Base-by-base conservation (phyloP, 202 grass and related monocot species). In the Thinopyrum obtusiflorum region DNA sequence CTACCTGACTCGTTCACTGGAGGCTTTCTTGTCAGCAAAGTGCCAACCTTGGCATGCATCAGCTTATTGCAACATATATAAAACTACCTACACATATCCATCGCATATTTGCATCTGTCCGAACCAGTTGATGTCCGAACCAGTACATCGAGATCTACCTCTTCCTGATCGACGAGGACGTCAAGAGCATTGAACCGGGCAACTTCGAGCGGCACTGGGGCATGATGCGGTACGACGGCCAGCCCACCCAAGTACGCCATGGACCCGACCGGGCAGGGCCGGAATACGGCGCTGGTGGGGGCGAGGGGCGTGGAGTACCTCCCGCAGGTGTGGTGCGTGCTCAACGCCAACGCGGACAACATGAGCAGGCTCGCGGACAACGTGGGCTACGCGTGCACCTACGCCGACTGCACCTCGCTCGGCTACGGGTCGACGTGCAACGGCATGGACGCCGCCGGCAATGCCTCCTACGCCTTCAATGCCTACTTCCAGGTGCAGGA, bases 151-250 rank as follows among this genome's bases (percentile, higher is more conserved):
- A n/a, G n/a, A n/a, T n/a, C n/a, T n/a, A n/a, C n/a, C n/a, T n/a
- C n/a, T n/a, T n/a, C 78, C 79, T 98, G 21, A n/a, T n/a, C n/a
- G 95, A 98, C 62, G 95, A 98, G 86, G 95, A 98, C 32, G 11
- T 80, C 25, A 98, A 98, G 72, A 98, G 95, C 83, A 89, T 98
- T 2, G 92, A 87, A 9, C 95, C 93, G 1, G 95, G 95, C 32
- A 82, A 61, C 70, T 98, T 98, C 78, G 95, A 98, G 89, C 92
- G 95, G 2, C 95, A 98, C 35, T 98, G 95, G 95, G 95, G 95
- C 49, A 80, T 98, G 59, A 71, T 98, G 32, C 87, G 82, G 7
- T 93, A 89, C 77, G 95, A 98, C 59, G 95, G 95, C 11, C 95
- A 95, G 65, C 95, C 95, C n/a, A 98, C n/a, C n/a, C n/a, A n/a